Evolutionary conservation across 345 rosid species (phyloP), one percentile per base, ranked within the genome.

Genomic region (Acer negundo): DNA sequence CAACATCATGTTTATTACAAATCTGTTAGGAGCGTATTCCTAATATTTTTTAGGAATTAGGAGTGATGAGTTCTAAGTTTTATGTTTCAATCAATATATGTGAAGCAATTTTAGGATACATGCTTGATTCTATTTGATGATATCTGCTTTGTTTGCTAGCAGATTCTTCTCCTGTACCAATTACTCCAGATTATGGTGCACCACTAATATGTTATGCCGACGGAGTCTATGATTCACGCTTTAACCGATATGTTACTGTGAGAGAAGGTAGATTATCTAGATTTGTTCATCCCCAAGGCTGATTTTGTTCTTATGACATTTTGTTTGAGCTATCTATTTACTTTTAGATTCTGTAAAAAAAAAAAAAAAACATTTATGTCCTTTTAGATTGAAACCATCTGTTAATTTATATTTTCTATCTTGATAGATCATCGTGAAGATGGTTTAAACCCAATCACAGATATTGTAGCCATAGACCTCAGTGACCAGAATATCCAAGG

Each of bases 101-200:
- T 58, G 40, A 20, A 67, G 17, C 7, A 40, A 31, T 51, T 61
- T 62, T 46, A 3, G 24, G 22, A 4, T 47, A 20, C 28, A 44
- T 23, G n/a, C 53, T 61, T 10, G 0, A 51, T 73, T 55, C 23
- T 23, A 47, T 74, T 17, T 73, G 53, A 68, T 82, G 74, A 80
- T 74, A 24, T 51, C 5, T 72, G 22, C 72, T 17, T 2, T 75
- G 71, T 26, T 67, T 82, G 85, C 16, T 31, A 13, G 56, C 81
- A 91, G 97, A 80, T 89, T 75, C 91, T 61, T 59, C 82, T 76
- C 96, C 93, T 1, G 80, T 67, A 22, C 92, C 98, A 23, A 84
- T 95, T 69, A 92, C 99, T n/a, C 97, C 91, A 0, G 95, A 95
- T 81, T 90, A 88, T 77, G 97, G 97, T 17, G 86, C 80, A 55